phyloP scores from a whole-genome alignment of 2,329 filamentous ascomycete genomes.

The Sclerotinia subarctica region DNA sequence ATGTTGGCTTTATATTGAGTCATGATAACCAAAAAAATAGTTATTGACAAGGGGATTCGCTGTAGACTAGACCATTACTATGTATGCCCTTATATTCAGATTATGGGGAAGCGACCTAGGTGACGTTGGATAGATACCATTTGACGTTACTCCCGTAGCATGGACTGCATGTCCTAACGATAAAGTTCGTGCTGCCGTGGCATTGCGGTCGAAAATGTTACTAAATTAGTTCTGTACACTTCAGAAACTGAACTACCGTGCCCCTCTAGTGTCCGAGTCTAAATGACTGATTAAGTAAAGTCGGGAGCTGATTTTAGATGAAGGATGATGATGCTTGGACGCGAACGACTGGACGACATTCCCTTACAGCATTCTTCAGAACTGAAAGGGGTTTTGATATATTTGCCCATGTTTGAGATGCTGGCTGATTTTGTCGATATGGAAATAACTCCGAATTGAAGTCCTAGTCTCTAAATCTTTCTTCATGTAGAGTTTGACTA shows the following conservation, averaged over 20 bases:
- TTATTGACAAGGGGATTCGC: neutral
- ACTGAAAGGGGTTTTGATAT: neutral
- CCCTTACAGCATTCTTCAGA: neutral
- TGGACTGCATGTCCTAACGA: conserved; percentile 12
- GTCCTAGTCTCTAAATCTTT: neutral
- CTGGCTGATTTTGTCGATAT: neutral
- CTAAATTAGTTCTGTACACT: conserved; percentile 10
- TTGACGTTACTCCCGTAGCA: conserved; percentile 12
- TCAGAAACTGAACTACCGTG: conserved; percentile 4
- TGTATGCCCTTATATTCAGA: neutral
- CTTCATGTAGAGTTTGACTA: neutral
- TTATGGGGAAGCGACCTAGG: conserved; percentile 10
- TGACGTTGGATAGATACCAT: conserved; percentile 4
- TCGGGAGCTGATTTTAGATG: conserved; percentile 7
- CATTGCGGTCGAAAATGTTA: conserved; percentile 7
- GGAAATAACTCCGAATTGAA: neutral
- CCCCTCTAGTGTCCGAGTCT: conserved; percentile 7
- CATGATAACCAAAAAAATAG: neutral
- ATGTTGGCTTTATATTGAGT: neutral
- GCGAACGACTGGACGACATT: neutral
- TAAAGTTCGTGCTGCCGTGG: conserved; percentile 18
- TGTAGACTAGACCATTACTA: neutral
- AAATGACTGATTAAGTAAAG: neutral
- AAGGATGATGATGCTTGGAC: neutral
- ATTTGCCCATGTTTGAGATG: neutral